phyloP scores from a whole-genome alignment of 306 rosid species.

The Ziziphus jujuba region DNA sequence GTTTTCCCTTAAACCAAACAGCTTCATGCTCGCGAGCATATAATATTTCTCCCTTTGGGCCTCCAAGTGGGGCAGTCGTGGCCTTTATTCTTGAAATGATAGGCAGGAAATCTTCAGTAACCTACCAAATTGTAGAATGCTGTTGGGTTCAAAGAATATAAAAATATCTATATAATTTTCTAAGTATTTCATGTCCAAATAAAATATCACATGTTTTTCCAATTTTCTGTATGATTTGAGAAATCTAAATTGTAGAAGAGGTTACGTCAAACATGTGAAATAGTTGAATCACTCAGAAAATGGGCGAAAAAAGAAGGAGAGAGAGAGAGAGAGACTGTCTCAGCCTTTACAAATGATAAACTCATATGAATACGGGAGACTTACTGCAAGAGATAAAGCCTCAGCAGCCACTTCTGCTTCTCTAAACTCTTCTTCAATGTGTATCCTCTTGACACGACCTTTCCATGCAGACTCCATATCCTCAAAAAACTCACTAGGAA shows the following conservation, averaged over 20 bases:
- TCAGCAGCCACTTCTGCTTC: slow-evolving; percentile 75
- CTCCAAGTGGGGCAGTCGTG: slow-evolving; percentile 69
- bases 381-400: slow-evolving; percentile 74
- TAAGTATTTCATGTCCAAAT: not conserved
- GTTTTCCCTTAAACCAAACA: slow-evolving; percentile 95
- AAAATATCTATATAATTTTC: not conserved
- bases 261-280: no score
- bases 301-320: no score
- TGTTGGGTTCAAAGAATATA: slow-evolving; percentile 12
- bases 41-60: slow-evolving; percentile 89
- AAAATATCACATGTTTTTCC: no score
- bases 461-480: slow-evolving; percentile 93
- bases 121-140: slow-evolving; percentile 44
- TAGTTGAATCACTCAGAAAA: no score
- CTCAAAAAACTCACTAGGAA: slow-evolving; percentile 83
- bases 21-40: slow-evolving; percentile 89
- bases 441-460: slow-evolving; percentile 80
- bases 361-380: slow-evolving; percentile 34
- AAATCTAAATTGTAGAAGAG: no score
- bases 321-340: no score
- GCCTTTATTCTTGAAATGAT: slow-evolving; percentile 80
- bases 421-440: slow-evolving; percentile 59
- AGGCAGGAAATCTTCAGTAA: slow-evolving; percentile 79
- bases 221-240: no score
- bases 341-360: not conserved